Base-by-base conservation (phyloP, 345 rosid species). In the Adansonia digitata region DNA sequence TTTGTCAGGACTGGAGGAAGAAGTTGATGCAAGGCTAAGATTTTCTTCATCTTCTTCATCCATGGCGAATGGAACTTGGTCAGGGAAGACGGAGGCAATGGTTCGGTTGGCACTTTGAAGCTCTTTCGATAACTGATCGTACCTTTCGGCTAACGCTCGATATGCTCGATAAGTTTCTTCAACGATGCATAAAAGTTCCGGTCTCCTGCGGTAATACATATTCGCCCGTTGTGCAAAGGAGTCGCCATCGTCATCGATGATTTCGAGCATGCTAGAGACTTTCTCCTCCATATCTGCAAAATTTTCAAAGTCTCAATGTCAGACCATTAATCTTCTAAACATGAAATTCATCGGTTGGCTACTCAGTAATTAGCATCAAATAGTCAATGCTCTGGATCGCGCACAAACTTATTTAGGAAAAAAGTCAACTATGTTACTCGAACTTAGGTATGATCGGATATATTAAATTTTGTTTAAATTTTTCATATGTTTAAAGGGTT, bases 251-350 rank as follows among this genome's bases (percentile, higher is more conserved):
- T 92, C 85, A 67, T 92, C 91, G 24, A 92, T 85, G 78, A 92
- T 86, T 77, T 74, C 77, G 40, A 92, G 84, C 78, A 87, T 90
- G 74, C 73, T 61, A 1, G 65, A 64, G 2, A 90, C 90, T 73
- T 86, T 90, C 46, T 87, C 90, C 81, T 92, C 93, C 93, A 92
- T 86, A 83, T 92, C 97, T 90, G 89, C 12, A 2, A 74, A n/a
- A n/a, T n/a, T 53, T 34, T 74, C 49, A n/a, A 49, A 9, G 31
- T 55, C 2, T 45, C 45, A 29, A 7, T 40, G 31, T 59, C 31
- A 27, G n/a, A 27, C 37, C 31, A 26, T 55, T 55, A 52, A 3
- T 52, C 56, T 5, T 8, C 56, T 2, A 49, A 49, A 49, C 17
- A 49, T 5, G 20, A 5, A 49, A 49, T 18, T 49, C 8, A 18